These are phyloP conservation scores for Ophiostoma sp. DNA, from an alignment of 2,329 filamentous ascomycete species.

Conservation along the genomic window DNA sequence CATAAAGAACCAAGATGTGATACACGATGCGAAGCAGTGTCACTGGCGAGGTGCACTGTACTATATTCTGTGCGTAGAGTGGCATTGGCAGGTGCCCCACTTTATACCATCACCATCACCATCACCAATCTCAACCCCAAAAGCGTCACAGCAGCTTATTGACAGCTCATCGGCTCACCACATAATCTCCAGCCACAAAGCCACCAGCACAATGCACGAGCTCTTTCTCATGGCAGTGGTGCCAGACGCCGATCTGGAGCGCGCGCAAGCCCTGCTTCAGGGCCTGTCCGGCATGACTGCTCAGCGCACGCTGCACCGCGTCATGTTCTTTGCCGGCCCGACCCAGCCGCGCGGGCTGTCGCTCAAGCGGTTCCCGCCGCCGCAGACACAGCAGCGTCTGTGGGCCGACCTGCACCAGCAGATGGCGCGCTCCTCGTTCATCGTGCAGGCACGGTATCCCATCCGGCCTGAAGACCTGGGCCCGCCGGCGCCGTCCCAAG, in stretches of 20 bases:
- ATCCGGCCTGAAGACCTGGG: conserved; percentile 43
- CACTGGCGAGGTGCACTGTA: not conserved
- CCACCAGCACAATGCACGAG: conserved; percentile 47
- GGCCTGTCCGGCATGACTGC: conserved; percentile 55
- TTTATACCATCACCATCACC: conserved; percentile 16
- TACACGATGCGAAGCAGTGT: not conserved
- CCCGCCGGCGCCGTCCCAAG: conserved; percentile 26
- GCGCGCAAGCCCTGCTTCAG: conserved; percentile 49
- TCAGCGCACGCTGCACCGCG: conserved; percentile 45
- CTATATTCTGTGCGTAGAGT: not conserved
- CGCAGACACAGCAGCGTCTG: conserved; percentile 30
- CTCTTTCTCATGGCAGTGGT: conserved; percentile 54
- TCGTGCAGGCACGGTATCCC: conserved; percentile 53
- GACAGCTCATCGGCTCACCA: not conserved
- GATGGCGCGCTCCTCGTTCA: conserved; percentile 52
- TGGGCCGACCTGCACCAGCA: conserved; percentile 54
- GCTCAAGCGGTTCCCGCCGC: conserved; percentile 33
- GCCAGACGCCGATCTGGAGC: conserved; percentile 47
- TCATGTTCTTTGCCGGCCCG: conserved; percentile 51
- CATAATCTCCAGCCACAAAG: not conserved
- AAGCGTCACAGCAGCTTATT: conserved; percentile 5
- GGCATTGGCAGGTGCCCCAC: conserved; percentile 13
- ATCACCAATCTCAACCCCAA: conserved; percentile 15
- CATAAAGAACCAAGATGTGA: not conserved
- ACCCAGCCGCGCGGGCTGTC: conserved; percentile 42